These are phyloP conservation scores for Magnaporthiopsis rhizophila DNA, from an alignment of 2,329 filamentous ascomycete genomes.

Conservation along the genomic window DNA sequence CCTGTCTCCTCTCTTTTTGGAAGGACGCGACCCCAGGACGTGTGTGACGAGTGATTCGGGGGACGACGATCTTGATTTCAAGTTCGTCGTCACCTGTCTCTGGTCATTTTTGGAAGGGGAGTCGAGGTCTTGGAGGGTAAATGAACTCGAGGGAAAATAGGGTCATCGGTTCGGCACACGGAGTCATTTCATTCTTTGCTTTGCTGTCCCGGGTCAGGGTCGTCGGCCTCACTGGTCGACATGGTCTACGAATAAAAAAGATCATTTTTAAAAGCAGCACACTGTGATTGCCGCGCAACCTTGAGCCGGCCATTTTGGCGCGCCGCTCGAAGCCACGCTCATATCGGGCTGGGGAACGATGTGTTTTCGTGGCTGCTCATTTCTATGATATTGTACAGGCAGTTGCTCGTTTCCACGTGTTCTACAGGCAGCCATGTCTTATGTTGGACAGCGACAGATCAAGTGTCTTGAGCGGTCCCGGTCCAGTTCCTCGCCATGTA, in stretches of 20 bases:
- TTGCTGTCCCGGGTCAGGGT: conserved; percentile 1
- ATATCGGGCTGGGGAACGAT: no score
- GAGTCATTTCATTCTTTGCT: conserved; percentile 21
- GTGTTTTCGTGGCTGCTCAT: no score
- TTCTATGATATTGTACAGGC: no score
- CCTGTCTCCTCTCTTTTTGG: neutral
- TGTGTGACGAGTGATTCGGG: no score
- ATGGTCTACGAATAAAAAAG: conserved; percentile 21
- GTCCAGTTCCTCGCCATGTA: conserved; percentile 27
- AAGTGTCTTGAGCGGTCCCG: neutral
- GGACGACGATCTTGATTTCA: neutral
- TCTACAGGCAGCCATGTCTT: no score
- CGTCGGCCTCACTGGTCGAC: conserved; percentile 16
- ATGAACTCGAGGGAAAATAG: conserved; percentile 2
- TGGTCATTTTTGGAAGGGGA: conserved; percentile 1
- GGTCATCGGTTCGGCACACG: conserved; percentile 18
- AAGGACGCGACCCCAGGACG: no score
- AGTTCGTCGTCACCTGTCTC: neutral
- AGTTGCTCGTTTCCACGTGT: no score
- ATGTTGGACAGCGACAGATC: no score
- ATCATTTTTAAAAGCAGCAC: conserved; percentile 13
- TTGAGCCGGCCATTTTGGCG: no score
- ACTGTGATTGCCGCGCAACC: no score
- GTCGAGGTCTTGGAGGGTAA: neutral
- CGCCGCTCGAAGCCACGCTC: no score